These are phyloP conservation scores for Auriscalpium orientale DNA, from an alignment of 768 basidiomycete species.

Conservation along the genomic window DNA sequence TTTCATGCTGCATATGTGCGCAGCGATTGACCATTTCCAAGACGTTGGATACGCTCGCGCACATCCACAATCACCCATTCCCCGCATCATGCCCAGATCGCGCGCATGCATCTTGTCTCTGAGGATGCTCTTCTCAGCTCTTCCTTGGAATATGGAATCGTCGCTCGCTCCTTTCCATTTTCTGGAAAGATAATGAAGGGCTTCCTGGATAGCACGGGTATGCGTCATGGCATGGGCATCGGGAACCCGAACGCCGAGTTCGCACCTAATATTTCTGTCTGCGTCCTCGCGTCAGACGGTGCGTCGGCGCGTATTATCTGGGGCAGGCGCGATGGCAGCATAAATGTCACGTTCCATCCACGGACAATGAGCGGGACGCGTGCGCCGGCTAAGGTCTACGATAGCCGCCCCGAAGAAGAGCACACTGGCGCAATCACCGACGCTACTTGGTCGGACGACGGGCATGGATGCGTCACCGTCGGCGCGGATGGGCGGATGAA, in stretches of 20 bases:
- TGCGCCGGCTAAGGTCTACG: conserved; percentile 36
- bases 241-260: conserved; percentile 76
- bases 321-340: conserved; percentile 66
- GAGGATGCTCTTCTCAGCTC: conserved; percentile 48
- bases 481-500: conserved; percentile 63
- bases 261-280: conserved; percentile 55
- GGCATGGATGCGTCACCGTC: conserved; percentile 38
- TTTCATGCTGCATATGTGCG: neutral
- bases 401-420: conserved; percentile 47
- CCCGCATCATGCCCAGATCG: conserved; percentile 53
- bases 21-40: conserved; percentile 21
- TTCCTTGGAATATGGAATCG: conserved; percentile 60
- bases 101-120: conserved; percentile 53
- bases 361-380: conserved; percentile 50
- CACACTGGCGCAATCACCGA: conserved; percentile 57
- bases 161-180: conserved; percentile 65
- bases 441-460: conserved; percentile 40
- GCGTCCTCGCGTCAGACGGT: conserved; percentile 51
- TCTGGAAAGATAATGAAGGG: conserved; percentile 65
- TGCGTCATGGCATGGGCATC: conserved; percentile 48
- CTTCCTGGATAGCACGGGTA: conserved; percentile 57
- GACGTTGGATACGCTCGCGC: conserved; percentile 65
- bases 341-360: conserved; percentile 50
- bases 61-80: conserved; percentile 52
- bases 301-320: conserved; percentile 62